phyloP scores from a whole-genome alignment of 2,329 filamentous ascomycete genomes.

The Hymenoscyphus linearis region DNA sequence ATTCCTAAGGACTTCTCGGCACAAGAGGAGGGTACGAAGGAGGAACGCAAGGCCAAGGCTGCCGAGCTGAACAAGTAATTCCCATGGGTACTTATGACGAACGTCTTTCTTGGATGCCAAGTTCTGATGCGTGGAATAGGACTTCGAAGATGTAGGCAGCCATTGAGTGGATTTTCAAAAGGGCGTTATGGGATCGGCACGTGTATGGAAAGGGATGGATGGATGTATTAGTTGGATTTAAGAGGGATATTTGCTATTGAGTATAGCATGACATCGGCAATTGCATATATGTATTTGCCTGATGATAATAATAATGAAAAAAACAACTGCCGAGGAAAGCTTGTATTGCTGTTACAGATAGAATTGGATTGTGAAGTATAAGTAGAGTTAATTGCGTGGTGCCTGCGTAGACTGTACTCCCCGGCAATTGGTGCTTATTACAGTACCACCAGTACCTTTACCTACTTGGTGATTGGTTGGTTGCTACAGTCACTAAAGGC shows the following conservation, averaged over 20 bases:
- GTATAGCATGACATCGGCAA: neutral
- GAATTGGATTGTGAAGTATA: neutral
- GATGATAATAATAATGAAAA: neutral
- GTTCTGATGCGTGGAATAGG: constrained; percentile 2
- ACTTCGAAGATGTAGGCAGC: constrained; percentile 3
- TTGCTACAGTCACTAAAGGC: neutral
- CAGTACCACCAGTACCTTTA: no score
- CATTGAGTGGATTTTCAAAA: neutral
- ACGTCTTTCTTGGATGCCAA: neutral
- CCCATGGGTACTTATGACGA: constrained; percentile 21
- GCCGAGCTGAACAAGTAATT: constrained; percentile 58
- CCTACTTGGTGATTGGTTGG: no score
- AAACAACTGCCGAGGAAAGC: neutral
- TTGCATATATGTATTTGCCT: neutral
- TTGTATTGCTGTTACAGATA: neutral
- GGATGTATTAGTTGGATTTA: neutral
- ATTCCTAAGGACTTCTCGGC: constrained; percentile 48
- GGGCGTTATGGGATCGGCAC: neutral
- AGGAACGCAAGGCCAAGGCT: constrained; percentile 61
- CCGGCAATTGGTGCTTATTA: neutral
- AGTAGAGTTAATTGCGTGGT: neutral
- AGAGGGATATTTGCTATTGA: neutral
- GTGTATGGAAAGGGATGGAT: neutral
- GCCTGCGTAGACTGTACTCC: no score
- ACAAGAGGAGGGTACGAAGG: constrained; percentile 57